These are phyloP conservation scores for Talaromyces sp. DNA, from an alignment of 2,329 filamentous ascomycete genomes.

Conservation along the genomic window DNA sequence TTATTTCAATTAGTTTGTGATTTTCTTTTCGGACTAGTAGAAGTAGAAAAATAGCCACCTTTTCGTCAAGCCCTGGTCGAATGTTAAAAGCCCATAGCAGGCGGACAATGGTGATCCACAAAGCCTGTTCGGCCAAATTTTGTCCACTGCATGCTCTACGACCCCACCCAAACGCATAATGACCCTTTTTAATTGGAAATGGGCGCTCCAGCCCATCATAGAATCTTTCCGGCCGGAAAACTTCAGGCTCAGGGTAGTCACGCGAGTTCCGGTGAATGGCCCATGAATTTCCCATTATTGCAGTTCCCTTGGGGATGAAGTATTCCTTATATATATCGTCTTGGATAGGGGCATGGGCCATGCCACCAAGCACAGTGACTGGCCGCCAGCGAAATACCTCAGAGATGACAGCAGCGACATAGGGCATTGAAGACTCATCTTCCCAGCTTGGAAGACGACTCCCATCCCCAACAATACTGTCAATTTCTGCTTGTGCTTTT, in stretches of 20 bases:
- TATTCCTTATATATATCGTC: slow-evolving; percentile 39
- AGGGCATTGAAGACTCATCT: slow-evolving; percentile 15
- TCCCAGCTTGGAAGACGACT: slow-evolving; percentile 42
- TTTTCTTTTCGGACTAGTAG: not conserved
- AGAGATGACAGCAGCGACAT: slow-evolving; percentile 50
- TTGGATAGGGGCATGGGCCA: slow-evolving; percentile 17
- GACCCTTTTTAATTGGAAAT: not conserved
- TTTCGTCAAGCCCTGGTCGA: not conserved
- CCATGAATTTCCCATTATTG: slow-evolving; percentile 46
- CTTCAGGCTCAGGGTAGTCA: not conserved
- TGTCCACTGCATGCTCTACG: slow-evolving; percentile 41
- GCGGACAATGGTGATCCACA: slow-evolving; percentile 52
- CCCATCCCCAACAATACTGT: slow-evolving; percentile 43
- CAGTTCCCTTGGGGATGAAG: slow-evolving; percentile 41
- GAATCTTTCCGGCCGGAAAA: not conserved
- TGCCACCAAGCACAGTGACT: slow-evolving; percentile 6
- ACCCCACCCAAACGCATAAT: slow-evolving; percentile 51
- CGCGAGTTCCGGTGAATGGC: slow-evolving; percentile 26
- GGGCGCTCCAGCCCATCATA: not conserved
- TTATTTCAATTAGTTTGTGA: not conserved
- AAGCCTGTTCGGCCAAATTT: slow-evolving; percentile 24
- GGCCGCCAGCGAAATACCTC: slow-evolving; percentile 54
- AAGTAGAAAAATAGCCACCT: not conserved
- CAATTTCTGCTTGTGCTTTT: slow-evolving; percentile 45
- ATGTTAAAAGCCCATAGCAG: slow-evolving; percentile 42